Evolutionary conservation across 2,329 filamentous ascomycete genomes (phyloP), one percentile per base, ranked within the genome.

Genomic region (Metarhizium humberi): DNA sequence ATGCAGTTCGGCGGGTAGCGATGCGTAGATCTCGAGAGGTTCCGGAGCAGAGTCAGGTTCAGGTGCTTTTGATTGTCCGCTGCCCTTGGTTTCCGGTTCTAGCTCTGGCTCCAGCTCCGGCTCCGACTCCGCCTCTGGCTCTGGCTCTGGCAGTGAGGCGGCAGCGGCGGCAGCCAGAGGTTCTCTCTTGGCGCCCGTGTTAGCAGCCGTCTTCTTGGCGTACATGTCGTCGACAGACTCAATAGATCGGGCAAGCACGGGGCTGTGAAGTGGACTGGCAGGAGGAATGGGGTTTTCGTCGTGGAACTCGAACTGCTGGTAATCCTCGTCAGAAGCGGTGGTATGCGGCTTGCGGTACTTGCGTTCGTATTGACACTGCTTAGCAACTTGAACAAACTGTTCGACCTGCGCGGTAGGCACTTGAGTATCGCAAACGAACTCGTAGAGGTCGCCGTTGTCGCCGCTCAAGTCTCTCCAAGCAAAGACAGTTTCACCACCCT

Each of bases 351-450:
- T 88, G 59, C 90, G 84, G 71, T 94, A 95, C 71, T 96, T 97
- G 66, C 92, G 84, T 75, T 99, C 94, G 86, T 95, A 99, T 72
- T 99, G 94, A 69, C 94, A 96, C 81, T 96, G 86, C 56, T 89
- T 81, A 7, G 94, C 89, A 53, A 90, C 85, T 54, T 87, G 78
- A 66, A 92, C 84, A 69, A 99, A 97, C 16, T 86, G 82, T 49
- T 86, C 79, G 29, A 94, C 86, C 63, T 92, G 87, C 50, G 84
- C 79, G 3, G 84, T 75, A 32, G 84, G 77, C 46, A 88, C 82
- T 13, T 85, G 85, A 43, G 78, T 70, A 72, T 97, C 94, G 75
- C 92, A 97, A 60, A 99, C 88, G 68, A 97, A 99, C 71, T 99
- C 92, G 79, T 90, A 99, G n/a, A 97, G 80, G 71, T 99, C 94